Evolutionary conservation across 139 green algal species (phyloP).

Genomic region (Mesostigma viride): DNA sequence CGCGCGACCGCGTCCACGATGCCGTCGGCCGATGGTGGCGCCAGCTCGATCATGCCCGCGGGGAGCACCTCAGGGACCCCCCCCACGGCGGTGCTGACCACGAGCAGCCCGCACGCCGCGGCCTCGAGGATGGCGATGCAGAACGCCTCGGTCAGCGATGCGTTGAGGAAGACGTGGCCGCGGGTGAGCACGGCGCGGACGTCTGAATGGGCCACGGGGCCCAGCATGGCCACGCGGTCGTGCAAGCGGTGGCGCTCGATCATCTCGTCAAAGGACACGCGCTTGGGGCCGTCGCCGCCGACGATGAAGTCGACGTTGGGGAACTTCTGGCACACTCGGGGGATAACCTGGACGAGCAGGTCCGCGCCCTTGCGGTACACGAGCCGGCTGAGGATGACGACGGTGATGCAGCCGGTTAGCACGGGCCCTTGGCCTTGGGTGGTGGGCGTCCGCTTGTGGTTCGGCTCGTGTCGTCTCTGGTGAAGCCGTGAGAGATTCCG

Average conservation of each 20-base stretch:
- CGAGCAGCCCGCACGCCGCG: conserved; percentile 41
- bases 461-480: too few species aligned
- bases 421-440: too few species aligned
- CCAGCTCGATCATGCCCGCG: conserved; percentile 66
- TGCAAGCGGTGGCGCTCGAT: conserved; percentile 48
- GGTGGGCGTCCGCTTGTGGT: too few species aligned
- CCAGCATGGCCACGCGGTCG: conserved; percentile 59
- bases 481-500: too few species aligned
- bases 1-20: conserved; percentile 24
- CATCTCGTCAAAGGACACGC: conserved; percentile 59
- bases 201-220: conserved; percentile 57
- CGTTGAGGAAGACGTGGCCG: conserved; percentile 79
- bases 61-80: conserved; percentile 90
- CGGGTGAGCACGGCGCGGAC: conserved; percentile 43
- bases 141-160: conserved; percentile 90
- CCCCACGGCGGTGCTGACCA: conserved; percentile 55
- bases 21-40: conserved; percentile 44
- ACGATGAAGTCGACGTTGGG: conserved; percentile 56
- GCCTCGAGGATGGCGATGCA: conserved; percentile 95
- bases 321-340: conserved; percentile 53
- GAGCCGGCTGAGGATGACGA: conserved; percentile 74
- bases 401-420: conserved; percentile 28
- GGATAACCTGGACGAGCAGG: conserved; percentile 72
- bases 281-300: conserved; percentile 82
- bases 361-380: conserved; percentile 92